A percentile compares a stretch with the other conserved stretches of the same genome.
phyloP scores from a whole-genome alignment of 2,329 filamentous ascomycete species.

The Calycina herbarum region DNA sequence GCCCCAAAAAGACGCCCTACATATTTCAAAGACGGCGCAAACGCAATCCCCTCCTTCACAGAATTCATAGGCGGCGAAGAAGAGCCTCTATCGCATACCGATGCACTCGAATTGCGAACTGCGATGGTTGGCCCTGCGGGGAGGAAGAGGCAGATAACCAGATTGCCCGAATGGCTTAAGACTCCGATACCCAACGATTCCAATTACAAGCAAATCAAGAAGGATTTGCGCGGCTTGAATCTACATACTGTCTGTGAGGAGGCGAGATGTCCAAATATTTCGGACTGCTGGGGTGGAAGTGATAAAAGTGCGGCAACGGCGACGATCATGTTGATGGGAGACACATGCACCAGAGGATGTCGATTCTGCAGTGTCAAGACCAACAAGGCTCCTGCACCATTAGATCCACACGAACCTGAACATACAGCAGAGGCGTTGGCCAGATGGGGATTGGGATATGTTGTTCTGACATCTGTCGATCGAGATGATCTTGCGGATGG shows the following conservation, averaged over 20 bases:
- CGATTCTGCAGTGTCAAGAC: slow-evolving; percentile 98
- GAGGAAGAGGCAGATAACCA: slow-evolving; percentile 64
- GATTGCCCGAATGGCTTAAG: slow-evolving; percentile 92
- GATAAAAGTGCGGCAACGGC: slow-evolving; percentile 89
- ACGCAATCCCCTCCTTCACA: slow-evolving; percentile 54
- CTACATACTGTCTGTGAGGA: slow-evolving; percentile 98
- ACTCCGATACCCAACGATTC: slow-evolving; percentile 83
- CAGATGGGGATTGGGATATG: slow-evolving; percentile 92
- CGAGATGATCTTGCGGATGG: slow-evolving; percentile 90
- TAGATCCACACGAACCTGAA: slow-evolving; percentile 96
- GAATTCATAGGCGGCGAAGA: slow-evolving; percentile 54
- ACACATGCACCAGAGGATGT: slow-evolving; percentile 95
- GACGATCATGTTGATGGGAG: slow-evolving; percentile 99
- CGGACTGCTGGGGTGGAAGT: slow-evolving; percentile 93
- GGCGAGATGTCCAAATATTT: slow-evolving; percentile 94
- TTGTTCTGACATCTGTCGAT: slow-evolving; percentile 91
- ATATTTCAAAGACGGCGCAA: slow-evolving; percentile 40
- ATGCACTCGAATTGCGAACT: slow-evolving; percentile 60
- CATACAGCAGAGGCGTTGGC: slow-evolving; percentile 91
- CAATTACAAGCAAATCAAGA: slow-evolving; percentile 94
- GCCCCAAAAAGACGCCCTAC: slow-evolving; percentile 34
- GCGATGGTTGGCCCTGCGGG: slow-evolving; percentile 64
- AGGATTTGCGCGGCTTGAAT: slow-evolving; percentile 83
- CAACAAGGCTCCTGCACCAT: slow-evolving; percentile 67
- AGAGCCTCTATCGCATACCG: slow-evolving; percentile 47